Evolutionary conservation across 2,329 filamentous ascomycete genomes (phyloP).

Genomic region (Beauveria varroae): DNA sequence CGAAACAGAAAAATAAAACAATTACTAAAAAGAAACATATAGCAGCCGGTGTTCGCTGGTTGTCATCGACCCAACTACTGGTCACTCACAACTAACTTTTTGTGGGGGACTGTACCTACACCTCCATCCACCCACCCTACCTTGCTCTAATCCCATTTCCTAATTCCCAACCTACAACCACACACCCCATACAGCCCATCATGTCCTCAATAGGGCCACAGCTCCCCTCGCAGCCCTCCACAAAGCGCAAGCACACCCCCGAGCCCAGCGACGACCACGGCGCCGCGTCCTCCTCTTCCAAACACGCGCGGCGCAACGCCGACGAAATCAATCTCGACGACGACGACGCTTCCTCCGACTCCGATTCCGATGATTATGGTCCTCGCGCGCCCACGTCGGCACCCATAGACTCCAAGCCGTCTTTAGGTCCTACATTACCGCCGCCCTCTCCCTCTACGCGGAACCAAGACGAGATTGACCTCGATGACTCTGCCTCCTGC

Average conservation of each 20-base stretch:
- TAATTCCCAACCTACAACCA: neutral
- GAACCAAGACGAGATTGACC: constrained; percentile 35
- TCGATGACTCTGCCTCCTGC: constrained; percentile 28
- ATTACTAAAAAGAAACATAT: no score
- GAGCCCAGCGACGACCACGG: constrained; percentile 26
- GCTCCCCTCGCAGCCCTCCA: constrained; percentile 56
- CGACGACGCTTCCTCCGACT: constrained; percentile 26
- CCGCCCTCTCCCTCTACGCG: neutral
- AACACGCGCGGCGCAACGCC: constrained; percentile 37
- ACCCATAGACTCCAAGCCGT: constrained; percentile 14
- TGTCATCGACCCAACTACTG: no score
- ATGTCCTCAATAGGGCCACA: constrained; percentile 67
- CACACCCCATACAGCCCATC: constrained; percentile 26
- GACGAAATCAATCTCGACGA: constrained; percentile 41
- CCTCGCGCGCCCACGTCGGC: constrained; percentile 22
- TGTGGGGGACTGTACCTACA: no score
- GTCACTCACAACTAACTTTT: no score
- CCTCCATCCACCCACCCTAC: neutral
- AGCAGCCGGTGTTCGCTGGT: no score
- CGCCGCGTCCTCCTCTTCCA: constrained; percentile 29
- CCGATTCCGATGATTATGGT: constrained; percentile 33
- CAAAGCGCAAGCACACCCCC: constrained; percentile 53
- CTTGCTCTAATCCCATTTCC: neutral
- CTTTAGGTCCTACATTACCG: constrained; percentile 18
- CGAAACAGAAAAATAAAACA: no score